phyloP scores from a whole-genome alignment of 1,284 basidiomycete species.

The Paramarasmius palmivorus region DNA sequence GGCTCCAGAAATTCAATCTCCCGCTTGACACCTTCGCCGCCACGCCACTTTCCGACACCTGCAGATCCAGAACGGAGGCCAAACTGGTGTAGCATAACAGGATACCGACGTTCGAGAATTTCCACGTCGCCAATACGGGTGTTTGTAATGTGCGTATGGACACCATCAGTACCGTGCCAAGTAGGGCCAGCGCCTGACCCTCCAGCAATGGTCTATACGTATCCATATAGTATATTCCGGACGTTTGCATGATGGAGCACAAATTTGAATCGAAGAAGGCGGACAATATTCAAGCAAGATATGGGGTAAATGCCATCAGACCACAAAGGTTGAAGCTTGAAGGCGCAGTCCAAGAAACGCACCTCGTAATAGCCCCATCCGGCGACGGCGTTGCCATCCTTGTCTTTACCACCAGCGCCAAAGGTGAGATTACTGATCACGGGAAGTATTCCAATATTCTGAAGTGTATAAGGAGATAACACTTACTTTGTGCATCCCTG shows the following conservation, averaged over 20 bases:
- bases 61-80: conserved; percentile 77
- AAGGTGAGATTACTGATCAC: conserved; percentile 10
- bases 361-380: conserved; percentile 14
- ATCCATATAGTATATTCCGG: not conserved
- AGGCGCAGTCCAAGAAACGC: not conserved
- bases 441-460: not conserved
- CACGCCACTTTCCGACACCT: conserved; percentile 77
- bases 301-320: no score
- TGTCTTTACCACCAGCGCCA: conserved; percentile 10
- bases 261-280: not conserved
- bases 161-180: conserved; percentile 17
- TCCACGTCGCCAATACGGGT: conserved; percentile 93
- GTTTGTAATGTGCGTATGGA: conserved; percentile 88
- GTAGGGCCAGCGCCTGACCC: conserved; percentile 14
- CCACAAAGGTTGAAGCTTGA: no score
- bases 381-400: not conserved
- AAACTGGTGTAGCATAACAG: conserved; percentile 85
- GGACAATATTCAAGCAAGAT: no score
- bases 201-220: not conserved
- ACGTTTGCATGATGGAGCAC: not conserved
- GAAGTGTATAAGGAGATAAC: no score
- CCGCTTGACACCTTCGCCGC: conserved; percentile 87
- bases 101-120: conserved; percentile 89
- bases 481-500: conserved; percentile 8
- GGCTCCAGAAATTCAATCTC: conserved; percentile 88